These are phyloP conservation scores for Ciborinia camelliae DNA, from an alignment of 2,329 filamentous ascomycete genomes.

Conservation along the genomic window DNA sequence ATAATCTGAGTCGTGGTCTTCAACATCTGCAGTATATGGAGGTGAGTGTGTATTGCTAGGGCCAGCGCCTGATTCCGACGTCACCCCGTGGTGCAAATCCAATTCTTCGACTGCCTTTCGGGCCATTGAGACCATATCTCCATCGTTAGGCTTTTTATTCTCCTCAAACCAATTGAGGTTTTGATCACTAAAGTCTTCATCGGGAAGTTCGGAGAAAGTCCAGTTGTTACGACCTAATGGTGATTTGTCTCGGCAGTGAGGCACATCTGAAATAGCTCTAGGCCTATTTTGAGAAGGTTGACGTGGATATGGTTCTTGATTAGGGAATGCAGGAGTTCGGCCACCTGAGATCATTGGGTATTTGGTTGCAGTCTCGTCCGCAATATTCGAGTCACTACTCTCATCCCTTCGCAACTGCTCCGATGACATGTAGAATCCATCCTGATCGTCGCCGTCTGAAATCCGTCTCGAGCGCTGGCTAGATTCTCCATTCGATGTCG, in stretches of 20 bases:
- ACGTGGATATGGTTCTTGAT: conserved; percentile 2
- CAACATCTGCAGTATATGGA: too few species aligned
- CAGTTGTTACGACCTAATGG: conserved; percentile 59
- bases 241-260: conserved; percentile 46
- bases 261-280: conserved; percentile 57
- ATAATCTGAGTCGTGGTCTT: neutral
- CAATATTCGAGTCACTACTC: neutral
- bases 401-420: neutral
- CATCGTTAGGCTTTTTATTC: conserved; percentile 3
- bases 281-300: conserved; percentile 38
- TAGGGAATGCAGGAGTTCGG: neutral
- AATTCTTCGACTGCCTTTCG: conserved; percentile 9
- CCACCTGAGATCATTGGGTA: conserved; percentile 9
- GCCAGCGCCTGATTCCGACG: neutral
- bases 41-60: neutral
- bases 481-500: neutral
- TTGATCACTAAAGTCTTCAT: conserved; percentile 16
- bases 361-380: neutral
- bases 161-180: neutral
- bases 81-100: conserved; percentile 7
- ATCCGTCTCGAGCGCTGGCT: neutral
- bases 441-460: neutral
- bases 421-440: neutral
- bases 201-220: conserved; percentile 49
- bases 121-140: conserved; percentile 1